Evolutionary conservation across 2,329 filamentous ascomycete genomes (phyloP), one percentile per base, ranked within the genome.

Genomic region (Cladobotryum protrusum): DNA sequence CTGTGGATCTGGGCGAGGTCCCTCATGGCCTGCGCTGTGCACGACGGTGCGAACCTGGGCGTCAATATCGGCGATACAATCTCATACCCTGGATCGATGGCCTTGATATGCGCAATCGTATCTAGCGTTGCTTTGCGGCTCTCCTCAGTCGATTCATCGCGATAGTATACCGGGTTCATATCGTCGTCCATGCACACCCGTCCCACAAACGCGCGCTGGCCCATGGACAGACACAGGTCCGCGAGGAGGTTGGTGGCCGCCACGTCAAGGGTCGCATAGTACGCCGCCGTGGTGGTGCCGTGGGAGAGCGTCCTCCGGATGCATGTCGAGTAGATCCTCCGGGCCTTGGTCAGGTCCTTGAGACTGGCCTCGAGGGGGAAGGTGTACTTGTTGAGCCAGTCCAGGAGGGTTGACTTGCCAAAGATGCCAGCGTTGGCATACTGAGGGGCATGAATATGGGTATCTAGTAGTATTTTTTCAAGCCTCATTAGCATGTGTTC

Each of bases 381-480:
- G 0, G 93, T 99, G 72, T 99, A 97, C 14, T 77, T 93, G 60
- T 91, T 81, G 5, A 99, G 76, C 93, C 93, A 99, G 69, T 93
- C 86, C 13, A 99, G 79, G 32, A 99, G 83, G 0, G 92, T 96
- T 0, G 88, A 86, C 57, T 91, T 93, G 61, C 93, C 93, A 64
- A 97, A 97, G 56, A 99, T 85, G 52, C 93, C 93, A 1, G 83
- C 82, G 63, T 99, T 99, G 51, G 92, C 90, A 61, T 96, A 96
- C 71, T 99, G 93, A 0, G 91, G 81, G 8, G 93, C 93, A 66
- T 99, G 93, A 51, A 96, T 87, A 66, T 99, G 93, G 1, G 93
- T 96, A 67, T 99, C 92, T 92, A 5, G 11, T 29, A 33, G 32
- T 15, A 36, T n/a, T n/a, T n/a, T 61, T 18, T 36, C 29, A 19